Evolutionary conservation across 2,329 filamentous ascomycete species (phyloP).

Genomic region (Colletotrichum sp.): DNA sequence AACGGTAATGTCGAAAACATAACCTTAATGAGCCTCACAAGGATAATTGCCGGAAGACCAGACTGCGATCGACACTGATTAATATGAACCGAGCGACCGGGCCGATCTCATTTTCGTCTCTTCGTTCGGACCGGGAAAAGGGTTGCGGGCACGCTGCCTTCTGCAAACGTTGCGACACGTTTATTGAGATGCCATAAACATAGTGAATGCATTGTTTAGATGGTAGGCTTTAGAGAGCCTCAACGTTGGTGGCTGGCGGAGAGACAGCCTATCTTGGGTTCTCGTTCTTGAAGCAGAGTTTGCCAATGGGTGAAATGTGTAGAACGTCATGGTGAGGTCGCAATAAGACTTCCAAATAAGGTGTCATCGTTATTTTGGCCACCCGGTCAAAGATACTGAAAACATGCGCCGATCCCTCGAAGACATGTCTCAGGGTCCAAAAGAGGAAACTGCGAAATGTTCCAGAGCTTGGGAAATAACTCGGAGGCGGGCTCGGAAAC

Average conservation of each 20-base stretch:
- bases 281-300: neutral
- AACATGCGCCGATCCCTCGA: neutral
- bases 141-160: neutral
- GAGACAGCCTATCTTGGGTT: neutral
- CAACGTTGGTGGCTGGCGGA: neutral
- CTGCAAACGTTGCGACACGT: neutral
- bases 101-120: neutral
- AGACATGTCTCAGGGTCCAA: neutral
- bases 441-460: neutral
- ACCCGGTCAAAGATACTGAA: neutral
- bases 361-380: neutral
- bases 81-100: neutral
- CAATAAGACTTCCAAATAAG: neutral
- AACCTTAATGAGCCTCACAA: neutral
- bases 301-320: neutral
- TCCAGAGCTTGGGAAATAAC: neutral
- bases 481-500: neutral
- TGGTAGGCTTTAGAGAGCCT: neutral
- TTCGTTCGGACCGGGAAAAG: neutral
- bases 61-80: neutral
- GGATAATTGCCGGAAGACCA: neutral
- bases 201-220: neutral
- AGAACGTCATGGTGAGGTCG: neutral
- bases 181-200: neutral
- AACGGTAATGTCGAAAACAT: neutral